These are phyloP conservation scores for Diaporthe velutina DNA, from an alignment of 2,329 filamentous ascomycete species.

Conservation along the genomic window DNA sequence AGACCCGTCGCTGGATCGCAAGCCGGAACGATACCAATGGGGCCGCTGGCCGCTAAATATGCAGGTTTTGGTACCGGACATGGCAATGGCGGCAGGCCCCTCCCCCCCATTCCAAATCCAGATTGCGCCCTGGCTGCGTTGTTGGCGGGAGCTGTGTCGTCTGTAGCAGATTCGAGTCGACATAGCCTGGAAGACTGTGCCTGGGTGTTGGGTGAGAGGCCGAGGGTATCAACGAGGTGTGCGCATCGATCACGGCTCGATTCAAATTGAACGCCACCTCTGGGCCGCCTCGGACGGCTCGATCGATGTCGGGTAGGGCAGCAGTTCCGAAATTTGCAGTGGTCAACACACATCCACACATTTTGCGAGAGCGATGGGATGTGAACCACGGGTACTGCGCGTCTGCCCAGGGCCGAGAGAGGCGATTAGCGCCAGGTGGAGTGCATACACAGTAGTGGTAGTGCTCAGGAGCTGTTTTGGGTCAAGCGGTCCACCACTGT, in stretches of 20 bases:
- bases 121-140: neutral
- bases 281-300: neutral
- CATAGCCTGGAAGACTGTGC: neutral
- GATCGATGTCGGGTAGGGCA: slow-evolving; percentile 14
- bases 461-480: slow-evolving; percentile 25
- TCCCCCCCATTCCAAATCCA: slow-evolving; percentile 4
- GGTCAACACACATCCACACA: slow-evolving; percentile 1
- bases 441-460: neutral
- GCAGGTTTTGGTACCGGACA: slow-evolving; percentile 17
- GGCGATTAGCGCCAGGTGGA: slow-evolving; percentile 16
- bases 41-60: slow-evolving; percentile 23
- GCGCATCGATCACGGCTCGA: neutral
- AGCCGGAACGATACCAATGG: slow-evolving; percentile 4
- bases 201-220: neutral
- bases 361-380: neutral
- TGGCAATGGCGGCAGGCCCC: slow-evolving; percentile 10
- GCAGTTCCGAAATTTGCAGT: neutral
- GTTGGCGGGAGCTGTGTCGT: neutral
- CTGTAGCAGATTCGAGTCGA: neutral
- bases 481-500: slow-evolving; percentile 24
- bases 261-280: neutral
- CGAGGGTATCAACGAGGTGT: neutral
- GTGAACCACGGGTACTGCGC: neutral
- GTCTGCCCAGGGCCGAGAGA: slow-evolving; percentile 16
- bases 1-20: slow-evolving; percentile 11